Percentiles rank a stretch among this genome's conserved stretches.
These are phyloP conservation scores for Kokia cookei DNA, from an alignment of 441 rosid genomes.

Conservation along the genomic window DNA sequence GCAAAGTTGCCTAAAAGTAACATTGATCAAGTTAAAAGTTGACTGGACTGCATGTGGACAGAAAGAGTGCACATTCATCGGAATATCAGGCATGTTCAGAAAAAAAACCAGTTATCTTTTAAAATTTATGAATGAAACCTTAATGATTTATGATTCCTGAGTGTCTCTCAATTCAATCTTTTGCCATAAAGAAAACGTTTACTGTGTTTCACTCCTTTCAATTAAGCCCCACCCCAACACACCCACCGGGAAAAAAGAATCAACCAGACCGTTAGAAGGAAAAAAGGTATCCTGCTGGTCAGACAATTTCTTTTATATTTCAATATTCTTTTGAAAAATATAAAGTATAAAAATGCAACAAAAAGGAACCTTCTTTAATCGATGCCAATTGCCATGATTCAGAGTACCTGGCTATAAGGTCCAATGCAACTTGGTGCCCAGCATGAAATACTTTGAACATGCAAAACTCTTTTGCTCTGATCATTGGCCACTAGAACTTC, in stretches of 20 bases:
- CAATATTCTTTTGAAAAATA: background rate
- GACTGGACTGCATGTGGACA: background rate
- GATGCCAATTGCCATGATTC: background rate
- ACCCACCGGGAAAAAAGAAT: background rate
- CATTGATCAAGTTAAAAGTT: slow-evolving; percentile 1
- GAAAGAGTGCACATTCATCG: background rate
- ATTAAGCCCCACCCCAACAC: background rate
- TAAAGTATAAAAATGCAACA: background rate
- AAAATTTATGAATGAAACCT: background rate
- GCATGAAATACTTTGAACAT: slow-evolving; percentile 89
- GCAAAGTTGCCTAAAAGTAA: slow-evolving; percentile 76
- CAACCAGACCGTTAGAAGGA: background rate
- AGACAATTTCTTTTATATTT: background rate
- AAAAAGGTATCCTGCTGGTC: background rate
- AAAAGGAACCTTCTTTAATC: background rate
- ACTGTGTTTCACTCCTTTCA: background rate
- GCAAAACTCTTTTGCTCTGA: slow-evolving; percentile 80
- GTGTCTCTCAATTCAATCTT: background rate
- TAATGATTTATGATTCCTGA: background rate
- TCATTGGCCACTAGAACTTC: slow-evolving; percentile 76
- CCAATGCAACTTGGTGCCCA: slow-evolving; percentile 99
- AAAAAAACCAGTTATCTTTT: background rate
- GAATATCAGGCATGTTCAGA: background rate
- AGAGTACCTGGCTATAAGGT: slow-evolving; percentile 89
- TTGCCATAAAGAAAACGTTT: background rate